Evolutionary conservation across 1,139 yeast genomes (phyloP), one percentile per base, ranked within the genome.

Genomic region (Hemisphaericaspora xylofermentans): DNA sequence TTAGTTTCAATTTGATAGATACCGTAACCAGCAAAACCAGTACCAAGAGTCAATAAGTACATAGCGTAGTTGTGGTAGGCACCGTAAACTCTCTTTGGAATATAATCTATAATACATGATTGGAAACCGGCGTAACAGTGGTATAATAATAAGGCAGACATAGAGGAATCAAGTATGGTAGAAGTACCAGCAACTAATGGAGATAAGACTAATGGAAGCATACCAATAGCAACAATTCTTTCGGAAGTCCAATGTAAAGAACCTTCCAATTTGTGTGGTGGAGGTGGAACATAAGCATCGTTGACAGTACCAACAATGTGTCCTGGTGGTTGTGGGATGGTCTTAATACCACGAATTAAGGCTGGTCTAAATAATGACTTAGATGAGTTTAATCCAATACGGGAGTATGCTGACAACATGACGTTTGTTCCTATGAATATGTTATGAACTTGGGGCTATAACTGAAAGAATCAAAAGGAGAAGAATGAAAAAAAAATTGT

Each of bases 31-130:
- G 84, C 79, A 35, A 82, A 63, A 24, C 71, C 63, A 6, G 88
- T 71, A 42, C 94, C 94, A 13, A 82, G 64, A 25, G 80, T 68
- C 60, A 86, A 72, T 51, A 84, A 60, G 55, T 76, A 74, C 69
- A 76, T 67, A 46, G 89, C 89, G 49, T 70, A 69, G 50, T 71
- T 71, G 64, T 84, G 82, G 73, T 76, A 78, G 28, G 71, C 61
- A 33, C 93, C 93, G 56, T 82, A 86, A 15, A 82, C 86, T 67
- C 95, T 74, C 49, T 68, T 61, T 32, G 89, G 89, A 42, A 86
- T 81, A 66, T 86, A 86, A 64, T 86, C 95, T 44, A 79, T 80
- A 52, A 86, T 84, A 72, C 94, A 85, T 36, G 87, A 70, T 62
- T 83, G 83, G 68, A 84, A 78, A 25, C 93, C 94, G 51, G 82